These are phyloP conservation scores for Aspergillus sclerotioniger DNA, from an alignment of 495 filamentous ascomycete genomes.

Conservation along the genomic window DNA sequence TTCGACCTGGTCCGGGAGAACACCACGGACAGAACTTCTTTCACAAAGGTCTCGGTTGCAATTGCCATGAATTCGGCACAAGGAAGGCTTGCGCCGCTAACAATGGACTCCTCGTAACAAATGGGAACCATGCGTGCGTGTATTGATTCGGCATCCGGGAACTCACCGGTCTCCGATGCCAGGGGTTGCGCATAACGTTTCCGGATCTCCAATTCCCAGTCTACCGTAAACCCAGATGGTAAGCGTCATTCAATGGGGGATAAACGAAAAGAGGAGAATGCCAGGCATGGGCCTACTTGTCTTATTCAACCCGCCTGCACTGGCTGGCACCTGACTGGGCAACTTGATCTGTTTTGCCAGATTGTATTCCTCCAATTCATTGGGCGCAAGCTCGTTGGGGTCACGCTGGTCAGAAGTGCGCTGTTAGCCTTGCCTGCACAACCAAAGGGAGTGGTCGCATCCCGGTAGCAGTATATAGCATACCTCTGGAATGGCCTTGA, in stretches of 20 bases:
- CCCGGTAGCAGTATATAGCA: conserved; percentile 9
- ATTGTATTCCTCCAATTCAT: conserved; percentile 66
- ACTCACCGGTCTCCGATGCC: conserved; percentile 86
- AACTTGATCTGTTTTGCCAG: conserved; percentile 64
- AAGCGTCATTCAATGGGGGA: conserved; percentile 16
- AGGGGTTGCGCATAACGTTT: conserved; percentile 88
- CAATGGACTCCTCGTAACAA: conserved; percentile 87
- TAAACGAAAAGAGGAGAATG: neutral
- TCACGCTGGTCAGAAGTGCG: conserved; percentile 52
- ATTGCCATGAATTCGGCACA: conserved; percentile 85
- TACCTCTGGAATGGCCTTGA: conserved; percentile 74
- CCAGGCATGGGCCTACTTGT: conserved; percentile 64
- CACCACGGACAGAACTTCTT: conserved; percentile 77
- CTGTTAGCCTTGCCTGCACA: conserved; percentile 7
- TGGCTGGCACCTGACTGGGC: conserved; percentile 73
- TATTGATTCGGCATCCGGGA: conserved; percentile 78
- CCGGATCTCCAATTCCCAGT: conserved; percentile 88
- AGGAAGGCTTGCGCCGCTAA: conserved; percentile 65
- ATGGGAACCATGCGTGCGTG: conserved; percentile 86
- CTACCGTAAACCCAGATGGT: conserved; percentile 37
- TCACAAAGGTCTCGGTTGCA: conserved; percentile 88
- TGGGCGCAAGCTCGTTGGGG: conserved; percentile 59
- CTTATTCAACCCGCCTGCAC: conserved; percentile 78
- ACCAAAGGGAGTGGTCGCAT: neutral
- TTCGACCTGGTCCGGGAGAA: conserved; percentile 78